phyloP scores from a whole-genome alignment of 2,329 filamentous ascomycete species.

The Colletotrichum salicis region DNA sequence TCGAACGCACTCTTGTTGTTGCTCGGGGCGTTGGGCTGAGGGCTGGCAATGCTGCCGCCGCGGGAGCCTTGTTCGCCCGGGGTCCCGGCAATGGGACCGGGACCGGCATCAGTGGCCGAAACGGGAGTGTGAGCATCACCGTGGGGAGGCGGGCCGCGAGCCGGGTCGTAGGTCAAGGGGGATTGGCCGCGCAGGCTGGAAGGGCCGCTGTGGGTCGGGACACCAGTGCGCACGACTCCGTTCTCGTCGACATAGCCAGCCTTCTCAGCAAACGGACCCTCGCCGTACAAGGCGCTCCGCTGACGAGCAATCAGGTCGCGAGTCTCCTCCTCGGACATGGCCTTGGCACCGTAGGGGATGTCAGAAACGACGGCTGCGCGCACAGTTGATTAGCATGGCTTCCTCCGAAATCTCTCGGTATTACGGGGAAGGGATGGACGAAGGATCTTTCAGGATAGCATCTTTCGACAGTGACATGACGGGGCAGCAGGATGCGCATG shows the following conservation, averaged over 20 bases:
- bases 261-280: conserved; percentile 74
- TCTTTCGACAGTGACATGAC: conserved; percentile 37
- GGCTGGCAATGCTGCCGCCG: conserved; percentile 87
- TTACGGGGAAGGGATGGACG: conserved; percentile 34
- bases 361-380: conserved; percentile 35
- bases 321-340: conserved; percentile 94
- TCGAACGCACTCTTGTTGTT: conserved; percentile 67
- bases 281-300: conserved; percentile 92
- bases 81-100: conserved; percentile 58
- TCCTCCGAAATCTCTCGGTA: conserved; percentile 28
- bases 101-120: conserved; percentile 49
- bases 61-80: conserved; percentile 70
- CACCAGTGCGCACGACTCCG: conserved; percentile 69
- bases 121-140: conserved; percentile 61
- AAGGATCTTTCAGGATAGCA: conserved; percentile 31
- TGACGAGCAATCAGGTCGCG: conserved; percentile 96
- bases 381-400: conserved; percentile 34
- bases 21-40: conserved; percentile 73
- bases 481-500: conserved; percentile 35
- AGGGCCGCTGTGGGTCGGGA: conserved; percentile 72
- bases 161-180: conserved; percentile 77
- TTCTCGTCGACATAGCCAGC: conserved; percentile 76
- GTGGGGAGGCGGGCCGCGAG: conserved; percentile 53
- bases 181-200: conserved; percentile 79
- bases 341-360: conserved; percentile 68